Evolutionary conservation across 192 early-diverging fungal species (phyloP).

Genomic region (Podila verticillata): DNA sequence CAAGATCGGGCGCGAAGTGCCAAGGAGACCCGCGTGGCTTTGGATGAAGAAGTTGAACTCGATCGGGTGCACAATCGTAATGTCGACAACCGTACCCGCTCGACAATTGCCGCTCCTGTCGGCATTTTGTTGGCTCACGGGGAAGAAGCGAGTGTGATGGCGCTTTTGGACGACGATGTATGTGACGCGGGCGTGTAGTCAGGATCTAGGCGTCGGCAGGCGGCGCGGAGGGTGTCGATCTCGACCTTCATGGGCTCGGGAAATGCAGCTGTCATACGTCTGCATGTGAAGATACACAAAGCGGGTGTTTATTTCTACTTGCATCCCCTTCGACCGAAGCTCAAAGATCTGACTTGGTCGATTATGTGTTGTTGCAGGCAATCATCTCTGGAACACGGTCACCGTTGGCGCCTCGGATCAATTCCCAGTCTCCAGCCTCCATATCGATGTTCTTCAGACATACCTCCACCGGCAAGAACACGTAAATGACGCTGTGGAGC

Average conservation of each 20-base stretch:
- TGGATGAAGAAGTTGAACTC: conserved; percentile 89
- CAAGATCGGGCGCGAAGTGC: conserved; percentile 88
- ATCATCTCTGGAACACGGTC: no score
- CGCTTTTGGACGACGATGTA: conserved; percentile 86
- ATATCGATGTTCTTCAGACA: no score
- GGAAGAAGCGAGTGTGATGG: conserved; percentile 87
- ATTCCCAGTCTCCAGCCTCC: no score
- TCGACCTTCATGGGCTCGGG: not conserved
- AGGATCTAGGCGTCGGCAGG: conserved; percentile 66
- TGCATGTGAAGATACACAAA: no score
- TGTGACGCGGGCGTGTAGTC: conserved; percentile 80
- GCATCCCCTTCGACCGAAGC: no score
- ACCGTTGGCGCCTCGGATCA: no score
- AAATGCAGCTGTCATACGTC: no score
- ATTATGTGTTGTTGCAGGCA: no score
- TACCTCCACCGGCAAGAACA: no score
- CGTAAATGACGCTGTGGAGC: conserved; percentile 45
- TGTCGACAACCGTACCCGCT: conserved; percentile 83
- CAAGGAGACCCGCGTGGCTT: conserved; percentile 89
- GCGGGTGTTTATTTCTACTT: no score
- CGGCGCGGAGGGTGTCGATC: conserved; percentile 23
- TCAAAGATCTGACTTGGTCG: no score
- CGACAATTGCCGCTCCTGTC: conserved; percentile 81
- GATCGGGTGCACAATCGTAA: conserved; percentile 71
- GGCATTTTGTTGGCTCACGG: conserved; percentile 58